Evolutionary conservation across 2,329 filamentous ascomycete genomes (phyloP), one percentile per base, ranked within the genome.

Genomic region (Diaporthe vexans): DNA sequence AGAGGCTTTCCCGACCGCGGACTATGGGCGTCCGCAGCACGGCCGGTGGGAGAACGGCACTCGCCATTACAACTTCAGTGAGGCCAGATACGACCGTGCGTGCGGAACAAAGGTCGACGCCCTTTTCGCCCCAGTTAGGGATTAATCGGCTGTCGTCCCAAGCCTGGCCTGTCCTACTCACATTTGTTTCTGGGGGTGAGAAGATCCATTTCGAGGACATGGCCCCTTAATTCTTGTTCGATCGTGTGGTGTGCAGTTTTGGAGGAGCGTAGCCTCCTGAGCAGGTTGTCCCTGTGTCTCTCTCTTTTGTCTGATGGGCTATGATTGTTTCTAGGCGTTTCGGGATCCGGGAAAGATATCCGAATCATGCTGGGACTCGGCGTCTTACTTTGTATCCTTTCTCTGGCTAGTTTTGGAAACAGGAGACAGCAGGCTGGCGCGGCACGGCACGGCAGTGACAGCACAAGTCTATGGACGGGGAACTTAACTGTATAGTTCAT

Each of bases 1-100:
- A 3, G 74, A 75, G 19, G 74, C 74, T 13, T 72, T 74, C 61
- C 19, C 72, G 52, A 40, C 54, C 19, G 48, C 57, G 11, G 74
- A 75, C 29, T 46, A 71, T 13, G 71, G 73, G n/a, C 68, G 74
- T 13, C 33, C 68, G 48, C 74, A 75, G 61, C 54, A 74, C 33
- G 68, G 74, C 7, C 74, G 74, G n/a, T 70, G 72, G 21, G 63
- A 74, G 46, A 70, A 74, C 24, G 72, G 61, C 7, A 24, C 24
- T 19, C 46, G 46, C 19, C 57, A 72, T 5, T 75, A 65, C 59
- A 48, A 35, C 26, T 51, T 75, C 46, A 75, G 74, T 58, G 21
- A 21, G 7, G 52, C 72, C 19, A 19, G 37, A 8, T 74, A 75
- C 37, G 24, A 71, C 11, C 74, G 74, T 51, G 74, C 74, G 4